A percentile compares a stretch with the other conserved stretches of the same genome.
Conservation (phyloP, 768 basidiomycete species). For the Calvatia gigantea region DNA sequence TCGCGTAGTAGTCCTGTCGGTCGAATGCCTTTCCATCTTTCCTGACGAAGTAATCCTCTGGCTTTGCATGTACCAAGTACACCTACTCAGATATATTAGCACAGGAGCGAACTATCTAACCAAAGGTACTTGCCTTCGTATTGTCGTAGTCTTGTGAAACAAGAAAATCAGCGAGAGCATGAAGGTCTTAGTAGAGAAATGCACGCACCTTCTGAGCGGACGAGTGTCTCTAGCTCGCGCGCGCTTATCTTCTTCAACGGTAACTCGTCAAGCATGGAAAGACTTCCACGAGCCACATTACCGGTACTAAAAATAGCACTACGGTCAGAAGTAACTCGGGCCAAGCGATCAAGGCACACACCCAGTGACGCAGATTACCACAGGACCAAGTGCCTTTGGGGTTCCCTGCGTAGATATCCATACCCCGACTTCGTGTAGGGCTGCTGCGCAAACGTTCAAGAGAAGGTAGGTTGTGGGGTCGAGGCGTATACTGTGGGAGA, state of each 20-base stretch:
- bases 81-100: slow-evolving; percentile 38
- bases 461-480: slow-evolving; percentile 71
- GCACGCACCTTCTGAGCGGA: slow-evolving; percentile 45
- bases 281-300: slow-evolving; percentile 76
- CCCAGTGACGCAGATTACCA: slow-evolving; percentile 84
- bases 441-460: slow-evolving; percentile 46
- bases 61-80: slow-evolving; percentile 71
- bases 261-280: slow-evolving; percentile 69
- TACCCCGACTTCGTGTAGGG: slow-evolving; percentile 55
- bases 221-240: slow-evolving; percentile 53
- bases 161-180: background rate
- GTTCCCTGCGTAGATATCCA: slow-evolving; percentile 55
- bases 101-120: background rate
- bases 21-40: slow-evolving; percentile 54
- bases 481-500: slow-evolving; percentile 59
- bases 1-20: slow-evolving; percentile 68
- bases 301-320: slow-evolving; percentile 49
- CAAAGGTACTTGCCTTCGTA: slow-evolving; percentile 43
- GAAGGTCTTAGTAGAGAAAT: background rate
- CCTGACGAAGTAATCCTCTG: slow-evolving; percentile 67
- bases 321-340: background rate
- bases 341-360: slow-evolving; percentile 26
- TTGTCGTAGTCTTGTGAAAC: slow-evolving; percentile 45
- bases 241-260: slow-evolving; percentile 58
- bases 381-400: slow-evolving; percentile 65